These are phyloP conservation scores for Clavariopsis aquatica DNA, from an alignment of 495 filamentous ascomycete species.

Conservation along the genomic window DNA sequence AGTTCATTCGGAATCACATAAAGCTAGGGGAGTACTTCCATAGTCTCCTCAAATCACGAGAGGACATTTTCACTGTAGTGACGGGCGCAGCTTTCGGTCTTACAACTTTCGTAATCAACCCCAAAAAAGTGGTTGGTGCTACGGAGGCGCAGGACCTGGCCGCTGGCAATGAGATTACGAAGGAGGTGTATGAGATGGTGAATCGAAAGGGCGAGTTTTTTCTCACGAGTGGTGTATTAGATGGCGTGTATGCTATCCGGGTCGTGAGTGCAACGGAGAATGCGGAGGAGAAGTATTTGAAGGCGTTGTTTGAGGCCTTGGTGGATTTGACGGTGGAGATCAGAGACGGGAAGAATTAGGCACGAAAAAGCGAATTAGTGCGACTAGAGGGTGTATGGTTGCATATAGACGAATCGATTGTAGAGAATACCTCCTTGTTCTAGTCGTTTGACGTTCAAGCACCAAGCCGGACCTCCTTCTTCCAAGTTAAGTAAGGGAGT, in stretches of 20 bases:
- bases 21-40: constrained; percentile 69
- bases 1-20: constrained; percentile 68
- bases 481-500: too few species aligned
- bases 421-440: too few species aligned
- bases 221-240: constrained; percentile 75
- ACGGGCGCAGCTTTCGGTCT: constrained; percentile 76
- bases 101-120: constrained; percentile 69
- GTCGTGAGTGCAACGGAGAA: constrained; percentile 71
- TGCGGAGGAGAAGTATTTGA: constrained; percentile 71
- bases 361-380: too few species aligned
- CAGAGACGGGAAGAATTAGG: too few species aligned
- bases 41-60: constrained; percentile 55
- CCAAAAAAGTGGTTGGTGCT: constrained; percentile 12
- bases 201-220: constrained; percentile 79
- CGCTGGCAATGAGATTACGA: constrained; percentile 67
- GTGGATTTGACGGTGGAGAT: too few species aligned
- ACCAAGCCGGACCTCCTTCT: too few species aligned
- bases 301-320: constrained; percentile 75
- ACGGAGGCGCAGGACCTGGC: constrained; percentile 48
- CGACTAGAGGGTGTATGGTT: too few species aligned
- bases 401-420: too few species aligned
- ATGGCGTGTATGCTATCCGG: constrained; percentile 77
- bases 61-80: constrained; percentile 77
- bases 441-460: too few species aligned
- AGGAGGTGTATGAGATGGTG: constrained; percentile 73